phyloP scores from a whole-genome alignment of 2,329 filamentous ascomycete genomes.

The Penicillium sp. region DNA sequence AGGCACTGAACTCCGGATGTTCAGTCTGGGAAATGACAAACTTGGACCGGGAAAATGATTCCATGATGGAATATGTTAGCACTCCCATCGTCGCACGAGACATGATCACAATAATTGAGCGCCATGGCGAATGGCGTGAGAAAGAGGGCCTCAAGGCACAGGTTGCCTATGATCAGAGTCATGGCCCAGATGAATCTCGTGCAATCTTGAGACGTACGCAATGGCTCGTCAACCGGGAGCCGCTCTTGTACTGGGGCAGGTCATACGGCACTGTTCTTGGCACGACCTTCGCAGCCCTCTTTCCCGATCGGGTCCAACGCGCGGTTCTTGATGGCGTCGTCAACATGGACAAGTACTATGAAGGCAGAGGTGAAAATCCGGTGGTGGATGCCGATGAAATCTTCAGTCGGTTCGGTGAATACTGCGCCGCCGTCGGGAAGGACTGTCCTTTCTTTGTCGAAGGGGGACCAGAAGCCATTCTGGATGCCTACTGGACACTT shows the following conservation, averaged over 20 bases:
- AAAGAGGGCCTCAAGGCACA: constrained; percentile 30
- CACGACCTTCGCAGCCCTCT: constrained; percentile 47
- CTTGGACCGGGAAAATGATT: constrained; percentile 18
- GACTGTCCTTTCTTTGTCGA: constrained; percentile 32
- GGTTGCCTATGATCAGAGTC: constrained; percentile 8
- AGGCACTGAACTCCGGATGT: constrained; percentile 35
- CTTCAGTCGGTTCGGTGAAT: constrained; percentile 33
- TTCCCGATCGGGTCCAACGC: constrained; percentile 38
- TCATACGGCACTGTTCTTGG: constrained; percentile 50
- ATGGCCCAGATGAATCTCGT: constrained; percentile 21
- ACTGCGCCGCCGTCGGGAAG: constrained; percentile 31
- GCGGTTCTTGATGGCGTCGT: constrained; percentile 38
- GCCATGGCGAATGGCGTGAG: constrained; percentile 41
- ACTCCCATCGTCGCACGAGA: constrained; percentile 36
- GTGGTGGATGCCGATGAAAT: constrained; percentile 37
- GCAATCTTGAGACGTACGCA: constrained; percentile 25
- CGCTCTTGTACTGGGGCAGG: constrained; percentile 43
- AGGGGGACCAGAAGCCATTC: constrained; percentile 30
- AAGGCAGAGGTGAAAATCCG: constrained; percentile 22
- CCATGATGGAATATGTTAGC: constrained; percentile 33
- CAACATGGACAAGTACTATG: constrained; percentile 37
- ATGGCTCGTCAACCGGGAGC: constrained; percentile 31
- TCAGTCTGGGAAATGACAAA: constrained; percentile 22
- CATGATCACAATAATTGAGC: constrained; percentile 39
- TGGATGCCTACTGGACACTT: constrained; percentile 23